Evolutionary conservation across 2,329 filamentous ascomycete species (phyloP), one percentile per base, ranked within the genome.

Genomic region (Cordyceps cicadae): DNA sequence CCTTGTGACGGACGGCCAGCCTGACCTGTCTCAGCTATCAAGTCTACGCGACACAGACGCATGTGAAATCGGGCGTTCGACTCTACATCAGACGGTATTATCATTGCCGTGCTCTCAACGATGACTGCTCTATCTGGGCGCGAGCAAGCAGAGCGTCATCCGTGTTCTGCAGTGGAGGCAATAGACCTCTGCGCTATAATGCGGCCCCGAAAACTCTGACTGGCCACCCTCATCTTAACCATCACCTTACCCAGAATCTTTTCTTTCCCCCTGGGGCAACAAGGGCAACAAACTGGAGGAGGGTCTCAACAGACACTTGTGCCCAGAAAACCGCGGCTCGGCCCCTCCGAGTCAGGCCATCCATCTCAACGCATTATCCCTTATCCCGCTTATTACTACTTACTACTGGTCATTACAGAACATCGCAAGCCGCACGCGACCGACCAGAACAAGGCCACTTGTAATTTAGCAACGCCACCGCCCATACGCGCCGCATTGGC

Each of bases 161-260:
- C 29, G 6, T 29, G 6, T 45, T 21, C 37, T 9, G 39, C 41
- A 46, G 49, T 37, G 56, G 48, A 59, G n/a, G 49, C 57, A 34
- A 46, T 60, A 60, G 17, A 3, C 39, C 34, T 37, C n/a, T 53
- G 57, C 57, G 50, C 50, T 60, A 53, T 60, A 54, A 53, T 48
- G 24, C 26, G n/a, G 37, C 41, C 39, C 39, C 37, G 29, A 50
- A 58, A 29, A 19, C 34, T 53, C 29, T 54, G 41, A 48, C 45
- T 26, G 45, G 43, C 29, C 24, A 4, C 24, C 58, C 29, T 48
- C 45, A 37, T 29, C 11, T 53, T 14, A 5, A 32, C 29, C 58
- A 9, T 54, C 37, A 54, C 58, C 58, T 60, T 60, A 54, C 58
- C 58, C 58, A 54, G 58, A 60, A 60, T 60, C 58, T 60, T 21